Evolutionary conservation across 2,329 filamentous ascomycete species (phyloP).

Genomic region (Beauveria brongniartii): DNA sequence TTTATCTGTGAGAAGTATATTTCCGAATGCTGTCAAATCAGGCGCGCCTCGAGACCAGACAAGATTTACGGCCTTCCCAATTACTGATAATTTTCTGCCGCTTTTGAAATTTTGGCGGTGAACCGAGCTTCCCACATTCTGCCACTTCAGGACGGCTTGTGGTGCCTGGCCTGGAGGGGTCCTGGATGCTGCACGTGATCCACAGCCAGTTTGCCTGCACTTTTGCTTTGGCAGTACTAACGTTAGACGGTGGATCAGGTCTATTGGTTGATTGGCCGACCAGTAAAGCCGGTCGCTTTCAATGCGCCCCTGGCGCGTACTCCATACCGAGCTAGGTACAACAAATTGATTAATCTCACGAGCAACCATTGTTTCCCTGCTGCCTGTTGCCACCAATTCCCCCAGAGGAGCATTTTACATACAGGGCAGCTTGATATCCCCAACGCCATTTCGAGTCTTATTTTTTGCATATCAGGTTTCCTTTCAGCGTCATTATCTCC

Average conservation of each 20-base stretch:
- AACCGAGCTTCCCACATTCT: constrained; percentile 10
- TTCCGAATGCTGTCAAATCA: constrained; percentile 10
- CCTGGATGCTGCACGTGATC: constrained; percentile 8
- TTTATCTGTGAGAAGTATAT: constrained; percentile 14
- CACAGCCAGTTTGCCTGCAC: background rate
- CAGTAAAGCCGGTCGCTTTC: background rate
- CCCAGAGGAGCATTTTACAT: background rate
- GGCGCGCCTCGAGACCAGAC: background rate
- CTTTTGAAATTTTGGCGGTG: constrained; percentile 25
- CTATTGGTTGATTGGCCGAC: constrained; percentile 24
- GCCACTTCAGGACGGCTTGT: background rate
- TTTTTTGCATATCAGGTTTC: constrained; percentile 12
- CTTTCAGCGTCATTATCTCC: constrained; percentile 12
- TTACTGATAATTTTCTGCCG: constrained; percentile 22
- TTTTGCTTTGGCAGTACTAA: background rate
- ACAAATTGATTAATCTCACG: constrained; percentile 10
- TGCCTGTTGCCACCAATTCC: background rate
- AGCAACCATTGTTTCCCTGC: constrained; percentile 6
- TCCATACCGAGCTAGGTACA: background rate
- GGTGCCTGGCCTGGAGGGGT: background rate
- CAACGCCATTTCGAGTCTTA: background rate
- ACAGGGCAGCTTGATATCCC: background rate
- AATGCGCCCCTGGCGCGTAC: constrained; percentile 1
- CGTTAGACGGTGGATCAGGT: background rate
- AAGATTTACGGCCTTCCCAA: background rate